Percentiles rank a stretch among this genome's conserved stretches.
phyloP scores from a whole-genome alignment of 257 asterid species.

The Solanum paucissectum region DNA sequence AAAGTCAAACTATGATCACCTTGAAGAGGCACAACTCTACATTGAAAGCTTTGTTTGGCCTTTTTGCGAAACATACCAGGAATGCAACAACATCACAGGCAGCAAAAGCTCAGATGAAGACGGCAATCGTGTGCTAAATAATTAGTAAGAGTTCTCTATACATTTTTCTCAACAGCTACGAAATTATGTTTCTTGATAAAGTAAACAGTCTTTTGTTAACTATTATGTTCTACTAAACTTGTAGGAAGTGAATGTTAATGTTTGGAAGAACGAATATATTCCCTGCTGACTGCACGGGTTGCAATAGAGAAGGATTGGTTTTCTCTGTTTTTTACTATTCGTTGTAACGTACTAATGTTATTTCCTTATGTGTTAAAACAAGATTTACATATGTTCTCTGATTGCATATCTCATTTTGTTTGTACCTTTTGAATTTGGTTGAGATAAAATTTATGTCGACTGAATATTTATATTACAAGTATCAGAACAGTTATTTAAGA shows the following conservation, averaged over 20 bases:
- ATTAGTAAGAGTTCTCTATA: not conserved
- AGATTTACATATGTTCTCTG: not conserved
- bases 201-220: no score
- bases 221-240: not conserved
- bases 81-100: no score
- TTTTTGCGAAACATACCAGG: no score
- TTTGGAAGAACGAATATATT: not conserved
- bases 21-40: no score
- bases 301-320: not conserved
- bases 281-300: not conserved
- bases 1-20: no score
- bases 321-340: not conserved
- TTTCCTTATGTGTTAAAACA: not conserved
- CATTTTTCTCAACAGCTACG: not conserved
- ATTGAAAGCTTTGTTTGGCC: no score
- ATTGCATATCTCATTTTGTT: not conserved
- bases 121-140: not conserved
- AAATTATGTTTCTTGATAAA: not conserved
- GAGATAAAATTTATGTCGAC: no score
- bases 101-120: not conserved
- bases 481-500: no score
- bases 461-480: no score
- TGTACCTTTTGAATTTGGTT: no score
- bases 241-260: not conserved
- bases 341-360: not conserved